Evolutionary conservation across 2,329 filamentous ascomycete species (phyloP), one percentile per base, ranked within the genome.

Genomic region (Aulographum hederae): DNA sequence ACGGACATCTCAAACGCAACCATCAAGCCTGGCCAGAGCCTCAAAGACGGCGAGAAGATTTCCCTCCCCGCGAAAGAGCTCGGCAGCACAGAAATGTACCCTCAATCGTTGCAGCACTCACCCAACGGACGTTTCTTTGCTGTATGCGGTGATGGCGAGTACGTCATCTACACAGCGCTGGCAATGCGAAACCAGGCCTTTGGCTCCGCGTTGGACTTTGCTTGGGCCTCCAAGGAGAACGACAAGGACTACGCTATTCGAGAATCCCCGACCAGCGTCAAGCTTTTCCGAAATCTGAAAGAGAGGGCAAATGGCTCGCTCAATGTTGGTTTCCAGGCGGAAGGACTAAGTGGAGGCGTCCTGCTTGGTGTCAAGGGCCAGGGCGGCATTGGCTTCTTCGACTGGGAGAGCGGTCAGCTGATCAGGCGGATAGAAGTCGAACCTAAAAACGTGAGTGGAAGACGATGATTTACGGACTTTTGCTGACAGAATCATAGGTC

Each of bases 171-270:
- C 61, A 95, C 89, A 18, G 85, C 89, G 34, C 67, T 95, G 36
- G 86, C 86, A 3, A 92, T 91, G 69, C 75, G 89, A 51, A 95
- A 98, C 58, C 94, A 95, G 61, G 84, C 84, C 3, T 98, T 98
- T 47, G 89, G 89, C 15, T 85, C 81, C 26, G 89, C 86, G 5
- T 61, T 95, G 32, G 89, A 98, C 57, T 98, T 98, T 52, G 85
- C 80, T 8, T 98, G 89, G 89, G 86, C 78, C 0, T 81, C 80
- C 28, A 94, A 93, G 57, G 86, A 94, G 36, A 93, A 94, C 57
- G 92, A 82, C 60, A 95, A 94, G 53, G 89, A 98, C 53, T 95
- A 92, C 49, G 89, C 89, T 25, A 95, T 98, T 44, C 77, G 89
- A 21, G 89, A 98, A 57, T 94, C 85, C 4, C 60, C 78, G 18